Percentiles rank a stretch among this genome's conserved stretches.
phyloP scores from a whole-genome alignment of 2,329 filamentous ascomycete genomes.

The Xylariaceae sp. region DNA sequence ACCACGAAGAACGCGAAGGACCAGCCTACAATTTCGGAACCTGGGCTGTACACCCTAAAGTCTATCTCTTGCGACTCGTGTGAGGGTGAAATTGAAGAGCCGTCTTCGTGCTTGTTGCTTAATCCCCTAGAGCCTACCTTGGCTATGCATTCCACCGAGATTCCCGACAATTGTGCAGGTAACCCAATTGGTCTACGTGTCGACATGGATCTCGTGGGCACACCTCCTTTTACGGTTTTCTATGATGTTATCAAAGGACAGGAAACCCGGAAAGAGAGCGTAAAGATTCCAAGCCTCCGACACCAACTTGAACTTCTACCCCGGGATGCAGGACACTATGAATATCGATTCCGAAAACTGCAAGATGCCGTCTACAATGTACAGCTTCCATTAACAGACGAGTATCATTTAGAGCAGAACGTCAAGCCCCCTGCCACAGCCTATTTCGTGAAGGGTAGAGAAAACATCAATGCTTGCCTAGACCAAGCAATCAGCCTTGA shows the following conservation, averaged over 20 bases:
- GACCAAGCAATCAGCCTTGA: conserved; percentile 74
- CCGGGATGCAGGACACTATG: conserved; percentile 74
- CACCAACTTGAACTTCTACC: conserved; percentile 84
- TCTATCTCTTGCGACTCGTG: conserved; percentile 78
- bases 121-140: conserved; percentile 87
- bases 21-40: conserved; percentile 64
- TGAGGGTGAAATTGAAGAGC: conserved; percentile 83
- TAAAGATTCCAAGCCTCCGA: conserved; percentile 65
- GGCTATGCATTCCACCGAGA: conserved; percentile 68
- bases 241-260: conserved; percentile 69
- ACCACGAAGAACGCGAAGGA: conserved; percentile 59
- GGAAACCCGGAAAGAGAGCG: conserved; percentile 50
- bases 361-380: conserved; percentile 77
- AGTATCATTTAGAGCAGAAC: conserved; percentile 66
- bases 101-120: conserved; percentile 84
- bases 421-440: conserved; percentile 91
- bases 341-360: conserved; percentile 77
- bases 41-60: conserved; percentile 82
- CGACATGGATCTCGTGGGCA: conserved; percentile 84
- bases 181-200: conserved; percentile 88
- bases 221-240: conserved; percentile 79
- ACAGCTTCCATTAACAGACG: conserved; percentile 30
- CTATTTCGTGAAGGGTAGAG: conserved; percentile 54
- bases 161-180: conserved; percentile 91
- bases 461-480: conserved; percentile 67